Evolutionary conservation across 2,329 filamentous ascomycete species (phyloP).

Genomic region (Neopestalotiopsis clavispora): DNA sequence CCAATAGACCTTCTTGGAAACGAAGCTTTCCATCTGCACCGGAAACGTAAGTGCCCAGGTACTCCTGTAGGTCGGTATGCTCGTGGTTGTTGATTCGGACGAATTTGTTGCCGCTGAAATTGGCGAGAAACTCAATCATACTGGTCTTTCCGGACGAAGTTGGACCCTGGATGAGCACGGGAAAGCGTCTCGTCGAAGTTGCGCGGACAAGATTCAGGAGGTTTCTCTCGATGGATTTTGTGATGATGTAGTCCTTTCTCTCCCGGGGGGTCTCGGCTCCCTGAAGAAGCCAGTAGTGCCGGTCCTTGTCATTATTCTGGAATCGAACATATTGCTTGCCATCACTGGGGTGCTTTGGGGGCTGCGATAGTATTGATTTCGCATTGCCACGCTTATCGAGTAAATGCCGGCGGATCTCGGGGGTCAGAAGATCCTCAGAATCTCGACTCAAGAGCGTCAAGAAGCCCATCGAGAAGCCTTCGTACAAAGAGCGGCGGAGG

Average conservation of each 20-base stretch:
- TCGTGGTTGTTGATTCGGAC: constrained; percentile 99
- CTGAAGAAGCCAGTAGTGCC: constrained; percentile 89
- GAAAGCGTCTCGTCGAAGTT: constrained; percentile 88
- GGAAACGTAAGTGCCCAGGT: constrained; percentile 92
- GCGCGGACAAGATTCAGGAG: constrained; percentile 93
- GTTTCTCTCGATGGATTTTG: constrained; percentile 92
- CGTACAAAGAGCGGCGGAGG: constrained; percentile 82
- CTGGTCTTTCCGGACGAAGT: constrained; percentile 98
- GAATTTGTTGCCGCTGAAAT: constrained; percentile 94
- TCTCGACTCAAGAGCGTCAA: constrained; percentile 83
- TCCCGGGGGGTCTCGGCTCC: constrained; percentile 71
- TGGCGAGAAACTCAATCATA: constrained; percentile 99
- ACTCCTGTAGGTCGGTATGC: constrained; percentile 97
- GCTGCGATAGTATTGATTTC: constrained; percentile 76
- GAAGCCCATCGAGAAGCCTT: constrained; percentile 98
- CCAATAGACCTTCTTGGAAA: constrained; percentile 93
- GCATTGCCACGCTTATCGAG: constrained; percentile 72
- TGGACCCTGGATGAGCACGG: constrained; percentile 92
- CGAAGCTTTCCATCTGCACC: constrained; percentile 80
- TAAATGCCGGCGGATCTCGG: constrained; percentile 81
- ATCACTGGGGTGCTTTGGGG: constrained; percentile 78
- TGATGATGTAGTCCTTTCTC: constrained; percentile 92
- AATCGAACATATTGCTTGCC: constrained; percentile 82
- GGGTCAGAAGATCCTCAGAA: constrained; percentile 79
- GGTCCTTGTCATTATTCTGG: constrained; percentile 63